Conservation (phyloP, 140 eudicot genomes). For the Bidens hawaiensis region DNA sequence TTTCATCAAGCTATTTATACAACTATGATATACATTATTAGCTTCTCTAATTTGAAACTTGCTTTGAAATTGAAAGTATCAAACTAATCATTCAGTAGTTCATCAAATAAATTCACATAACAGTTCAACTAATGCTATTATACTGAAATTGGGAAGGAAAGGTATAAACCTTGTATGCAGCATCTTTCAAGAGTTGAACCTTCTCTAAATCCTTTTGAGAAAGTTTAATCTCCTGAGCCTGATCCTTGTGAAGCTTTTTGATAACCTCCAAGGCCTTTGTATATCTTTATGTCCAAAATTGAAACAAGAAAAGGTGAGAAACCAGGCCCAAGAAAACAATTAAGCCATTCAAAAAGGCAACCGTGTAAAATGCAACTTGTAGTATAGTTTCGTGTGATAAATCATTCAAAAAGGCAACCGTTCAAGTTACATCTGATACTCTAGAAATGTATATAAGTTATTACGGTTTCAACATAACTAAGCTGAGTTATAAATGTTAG, state of each 20-base stretch:
- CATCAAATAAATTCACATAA: no score
- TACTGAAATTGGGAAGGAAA: slow-evolving; percentile 9
- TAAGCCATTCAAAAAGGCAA: slow-evolving; percentile 2
- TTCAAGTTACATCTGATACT: slow-evolving; percentile 7
- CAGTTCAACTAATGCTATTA: background rate
- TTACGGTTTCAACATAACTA: background rate
- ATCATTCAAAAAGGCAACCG: background rate
- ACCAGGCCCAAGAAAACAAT: background rate
- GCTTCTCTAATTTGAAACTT: background rate
- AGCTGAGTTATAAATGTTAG: no score
- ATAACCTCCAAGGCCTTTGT: slow-evolving; percentile 93
- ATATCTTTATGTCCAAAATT: slow-evolving; percentile 40
- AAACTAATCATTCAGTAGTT: background rate
- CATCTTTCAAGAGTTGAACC: slow-evolving; percentile 80
- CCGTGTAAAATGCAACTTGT: background rate
- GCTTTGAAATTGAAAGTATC: background rate
- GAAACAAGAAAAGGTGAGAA: background rate
- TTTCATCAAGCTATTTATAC: no score
- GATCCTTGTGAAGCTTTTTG: slow-evolving; percentile 97
- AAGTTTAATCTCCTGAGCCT: slow-evolving; percentile 84
- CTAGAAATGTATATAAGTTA: slow-evolving; percentile 1
- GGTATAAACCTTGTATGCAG: slow-evolving; percentile 70
- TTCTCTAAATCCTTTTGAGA: slow-evolving; percentile 78
- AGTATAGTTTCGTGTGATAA: background rate
- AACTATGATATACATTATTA: no score